phyloP scores from a whole-genome alignment of 106 monocot genomes.

The Platanthera guangdongensis region DNA sequence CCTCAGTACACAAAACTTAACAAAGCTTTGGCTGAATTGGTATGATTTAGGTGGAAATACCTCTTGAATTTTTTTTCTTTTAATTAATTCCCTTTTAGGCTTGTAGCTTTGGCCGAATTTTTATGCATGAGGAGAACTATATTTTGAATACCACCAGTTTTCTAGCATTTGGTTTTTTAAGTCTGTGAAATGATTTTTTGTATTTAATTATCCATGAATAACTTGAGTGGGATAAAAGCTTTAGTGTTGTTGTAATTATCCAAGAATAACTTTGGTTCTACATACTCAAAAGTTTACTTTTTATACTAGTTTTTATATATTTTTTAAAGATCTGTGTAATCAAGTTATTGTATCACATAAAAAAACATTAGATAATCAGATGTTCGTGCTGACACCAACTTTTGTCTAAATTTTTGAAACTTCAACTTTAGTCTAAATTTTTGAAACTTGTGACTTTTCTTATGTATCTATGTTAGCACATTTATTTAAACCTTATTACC shows the following conservation, averaged over 20 bases:
- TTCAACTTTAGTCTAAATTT: not conserved
- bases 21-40: constrained; percentile 82
- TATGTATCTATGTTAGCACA: not conserved
- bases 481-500: not conserved
- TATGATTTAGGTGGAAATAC: constrained; percentile 16
- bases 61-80: not conserved
- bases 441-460: not conserved
- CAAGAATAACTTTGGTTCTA: not conserved
- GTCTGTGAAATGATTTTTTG: no score
- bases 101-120: not conserved
- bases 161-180: no score
- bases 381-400: not conserved
- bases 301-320: not conserved
- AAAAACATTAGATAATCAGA: not conserved
- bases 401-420: not conserved
- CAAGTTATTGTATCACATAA: not conserved
- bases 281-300: not conserved
- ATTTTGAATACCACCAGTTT: no score
- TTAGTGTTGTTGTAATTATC: not conserved
- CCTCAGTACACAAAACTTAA: constrained; percentile 75
- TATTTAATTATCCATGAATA: no score
- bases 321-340: not conserved
- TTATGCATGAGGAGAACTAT: no score
- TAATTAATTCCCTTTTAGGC: not conserved
- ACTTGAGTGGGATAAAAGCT: no score